Evolutionary conservation across 2,329 filamentous ascomycete genomes (phyloP), one percentile per base, ranked within the genome.

Genomic region (Pseudogymnoascus sp.): DNA sequence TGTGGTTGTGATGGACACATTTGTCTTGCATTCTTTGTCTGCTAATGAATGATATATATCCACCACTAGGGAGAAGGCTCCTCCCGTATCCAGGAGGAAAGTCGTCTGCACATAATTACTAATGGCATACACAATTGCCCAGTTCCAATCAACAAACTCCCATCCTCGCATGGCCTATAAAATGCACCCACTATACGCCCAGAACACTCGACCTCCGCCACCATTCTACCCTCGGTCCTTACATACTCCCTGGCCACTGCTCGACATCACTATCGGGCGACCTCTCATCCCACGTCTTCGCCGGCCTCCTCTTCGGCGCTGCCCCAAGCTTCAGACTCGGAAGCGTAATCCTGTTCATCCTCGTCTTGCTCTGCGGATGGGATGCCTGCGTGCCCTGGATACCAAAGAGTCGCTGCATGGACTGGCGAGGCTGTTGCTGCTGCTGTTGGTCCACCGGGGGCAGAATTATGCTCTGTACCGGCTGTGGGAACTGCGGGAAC

Each of bases 161-260:
- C 46, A 53, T 31, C 14, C 23, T 18, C 7, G 8, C n/a, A 53
- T 53, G 46, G n/a, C 40, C 46, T 16, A 31, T 46, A 53, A 53
- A 53, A 31, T 31, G 46, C 46, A 53, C 46, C 46, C 25, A 18
- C 23, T 53, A 53, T 53, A 53, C 46, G 46, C 46, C 46, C 1
- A 14, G 11, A 53, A 31, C 4, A 34, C 23, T 56, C 9, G 3
- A 56, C 25, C n/a, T 18, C 25, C 25, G 9, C 46, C 23, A 16
- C 23, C 14, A 28, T 9, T 53, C 23, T 16, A 31, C 46, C 4
- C 23, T 5, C 5, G 3, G 14, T 31, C 25, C 1, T 56, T 28
- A 56, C 49, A 56, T 56, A 56, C 49, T 56, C 25, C 49, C 49
- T n/a, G 49, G 49, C 49, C 49, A 56, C 49, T 56, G 49, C 28